These are phyloP conservation scores for Nidula niveotomentosa DNA, from an alignment of 1,284 basidiomycete genomes.

Conservation along the genomic window DNA sequence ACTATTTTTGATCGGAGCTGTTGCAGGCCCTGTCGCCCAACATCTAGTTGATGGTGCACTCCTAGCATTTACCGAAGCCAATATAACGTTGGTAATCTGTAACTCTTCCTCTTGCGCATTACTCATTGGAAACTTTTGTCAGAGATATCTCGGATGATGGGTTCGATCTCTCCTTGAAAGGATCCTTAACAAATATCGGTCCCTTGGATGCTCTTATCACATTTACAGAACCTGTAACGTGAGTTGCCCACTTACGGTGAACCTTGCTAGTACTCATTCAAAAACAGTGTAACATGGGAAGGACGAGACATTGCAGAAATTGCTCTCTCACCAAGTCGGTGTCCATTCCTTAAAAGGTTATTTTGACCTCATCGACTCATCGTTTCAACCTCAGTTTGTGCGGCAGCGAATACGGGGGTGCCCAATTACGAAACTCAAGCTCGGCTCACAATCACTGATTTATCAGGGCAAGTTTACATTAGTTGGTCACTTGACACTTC, in stretches of 20 bases:
- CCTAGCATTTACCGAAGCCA: conserved; percentile 58
- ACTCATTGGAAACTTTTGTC: conserved; percentile 1
- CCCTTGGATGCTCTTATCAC: conserved; percentile 67
- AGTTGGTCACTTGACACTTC: neutral
- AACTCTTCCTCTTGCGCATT: neutral
- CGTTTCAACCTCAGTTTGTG: conserved; percentile 49
- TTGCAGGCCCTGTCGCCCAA: conserved; percentile 68
- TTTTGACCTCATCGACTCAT: neutral
- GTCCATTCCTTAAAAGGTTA: neutral
- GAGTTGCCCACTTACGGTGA: conserved; percentile 1
- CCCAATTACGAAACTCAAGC: conserved; percentile 59
- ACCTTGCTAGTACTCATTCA: conserved; percentile 1
- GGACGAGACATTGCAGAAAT: conserved; percentile 70
- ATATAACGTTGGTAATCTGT: conserved; percentile 52
- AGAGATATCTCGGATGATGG: conserved; percentile 59
- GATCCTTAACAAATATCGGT: conserved; percentile 60
- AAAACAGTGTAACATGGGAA: conserved; percentile 59
- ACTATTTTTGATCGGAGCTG: conserved; percentile 69
- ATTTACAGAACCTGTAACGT: conserved; percentile 56
- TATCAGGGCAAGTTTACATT: conserved; percentile 34
- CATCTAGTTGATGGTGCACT: conserved; percentile 61
- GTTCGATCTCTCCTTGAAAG: conserved; percentile 58
- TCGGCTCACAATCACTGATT: conserved; percentile 54
- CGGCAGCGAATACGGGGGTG: conserved; percentile 65
- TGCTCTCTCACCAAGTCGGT: conserved; percentile 53